Conservation (phyloP, 106 monocot genomes). For the Alisma plantagoaquatica region DNA sequence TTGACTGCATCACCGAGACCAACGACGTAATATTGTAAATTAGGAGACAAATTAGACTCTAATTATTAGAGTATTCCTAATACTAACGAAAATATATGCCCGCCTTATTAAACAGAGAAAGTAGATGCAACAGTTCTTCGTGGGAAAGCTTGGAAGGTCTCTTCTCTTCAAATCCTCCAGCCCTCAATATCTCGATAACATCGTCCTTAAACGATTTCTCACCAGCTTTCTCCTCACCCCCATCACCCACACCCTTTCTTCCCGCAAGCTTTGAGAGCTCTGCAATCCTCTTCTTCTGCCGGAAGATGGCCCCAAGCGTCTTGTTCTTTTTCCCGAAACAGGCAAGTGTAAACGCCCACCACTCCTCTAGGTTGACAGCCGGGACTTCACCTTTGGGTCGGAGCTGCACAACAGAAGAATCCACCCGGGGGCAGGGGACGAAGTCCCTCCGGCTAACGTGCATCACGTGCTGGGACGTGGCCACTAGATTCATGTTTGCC, state of each 20-base stretch:
- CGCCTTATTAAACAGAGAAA: conserved; percentile 52
- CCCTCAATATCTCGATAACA: conserved; percentile 40
- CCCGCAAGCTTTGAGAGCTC: conserved; percentile 15
- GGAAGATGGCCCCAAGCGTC: conserved; percentile 83
- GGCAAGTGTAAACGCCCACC: conserved; percentile 65
- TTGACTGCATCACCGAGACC: too few species aligned
- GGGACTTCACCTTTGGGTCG: conserved; percentile 28
- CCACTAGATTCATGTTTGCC: conserved; percentile 57
- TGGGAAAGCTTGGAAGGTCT: conserved; percentile 65
- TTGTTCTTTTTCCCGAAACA: conserved; percentile 81
- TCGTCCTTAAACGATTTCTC: conserved; percentile 43
- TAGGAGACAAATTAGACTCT: too few species aligned
- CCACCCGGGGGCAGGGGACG: conserved; percentile 69
- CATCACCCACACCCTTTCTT: neutral
- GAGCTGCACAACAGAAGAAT: conserved; percentile 66
- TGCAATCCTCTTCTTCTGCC: conserved; percentile 60
- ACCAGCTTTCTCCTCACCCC: conserved; percentile 10
- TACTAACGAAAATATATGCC: conserved; percentile 50
- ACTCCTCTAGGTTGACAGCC: conserved; percentile 53
- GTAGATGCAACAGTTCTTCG: conserved; percentile 56
- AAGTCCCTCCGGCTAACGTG: conserved; percentile 80
- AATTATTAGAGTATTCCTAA: too few species aligned
- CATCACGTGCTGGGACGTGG: conserved; percentile 53
- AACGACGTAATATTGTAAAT: too few species aligned
- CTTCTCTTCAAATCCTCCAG: conserved; percentile 40